A percentile compares a stretch with the other conserved stretches of the same genome.
Conservation (phyloP, 163 green algal genomes). For the Scenedesmus sp. region DNA sequence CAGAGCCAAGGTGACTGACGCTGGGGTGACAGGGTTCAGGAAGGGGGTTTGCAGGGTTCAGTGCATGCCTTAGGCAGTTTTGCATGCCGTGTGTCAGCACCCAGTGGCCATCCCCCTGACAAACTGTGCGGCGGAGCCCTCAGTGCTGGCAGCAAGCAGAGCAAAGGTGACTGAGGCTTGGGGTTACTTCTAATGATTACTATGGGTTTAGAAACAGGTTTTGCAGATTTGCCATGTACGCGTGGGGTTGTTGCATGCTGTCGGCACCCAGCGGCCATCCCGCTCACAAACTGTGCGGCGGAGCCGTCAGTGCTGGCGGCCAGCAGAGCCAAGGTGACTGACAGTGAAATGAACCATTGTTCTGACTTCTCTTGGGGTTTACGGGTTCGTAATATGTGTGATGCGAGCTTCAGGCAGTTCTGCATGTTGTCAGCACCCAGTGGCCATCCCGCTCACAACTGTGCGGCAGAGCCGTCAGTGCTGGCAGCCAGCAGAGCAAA, state of each 20-base stretch:
- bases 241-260: no score
- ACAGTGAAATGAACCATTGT: background rate
- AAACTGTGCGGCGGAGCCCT: slow-evolving; percentile 65
- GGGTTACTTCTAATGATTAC: no score
- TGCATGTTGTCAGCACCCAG: slow-evolving; percentile 47
- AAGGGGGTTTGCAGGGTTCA: background rate
- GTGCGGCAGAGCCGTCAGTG: slow-evolving; percentile 62
- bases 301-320: background rate
- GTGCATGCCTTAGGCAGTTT: background rate
- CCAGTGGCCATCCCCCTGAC: slow-evolving; percentile 69
- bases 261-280: slow-evolving; percentile 70
- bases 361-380: background rate
- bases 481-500: slow-evolving; percentile 58
- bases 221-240: no score
- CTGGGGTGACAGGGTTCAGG: background rate
- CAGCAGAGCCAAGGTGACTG: slow-evolving; percentile 62
- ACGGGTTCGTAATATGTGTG: no score
- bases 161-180: slow-evolving; percentile 56
- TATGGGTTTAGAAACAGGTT: no score
- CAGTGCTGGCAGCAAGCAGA: slow-evolving; percentile 55
- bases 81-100: background rate
- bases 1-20: slow-evolving; percentile 61
- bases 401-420: background rate
- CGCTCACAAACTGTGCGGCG: slow-evolving; percentile 63
- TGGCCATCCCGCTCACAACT: slow-evolving; percentile 71